Conservation (phyloP, 805 yeast species). For the Brettanomyces anomalus region DNA sequence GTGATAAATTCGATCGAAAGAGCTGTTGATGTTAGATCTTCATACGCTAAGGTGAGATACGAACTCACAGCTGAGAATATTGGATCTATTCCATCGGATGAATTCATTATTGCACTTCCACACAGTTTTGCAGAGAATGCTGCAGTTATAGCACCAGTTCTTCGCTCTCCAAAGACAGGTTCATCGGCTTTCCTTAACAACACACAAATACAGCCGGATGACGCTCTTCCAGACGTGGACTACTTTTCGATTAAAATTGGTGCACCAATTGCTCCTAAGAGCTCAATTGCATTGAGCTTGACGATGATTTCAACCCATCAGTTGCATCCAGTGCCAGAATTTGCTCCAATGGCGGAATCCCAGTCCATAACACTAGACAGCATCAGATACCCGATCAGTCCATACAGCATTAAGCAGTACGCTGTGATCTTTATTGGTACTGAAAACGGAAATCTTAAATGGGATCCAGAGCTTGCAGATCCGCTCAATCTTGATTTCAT, state of each 20-base stretch:
- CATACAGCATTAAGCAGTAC: constrained; percentile 50
- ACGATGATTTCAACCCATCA: constrained; percentile 39
- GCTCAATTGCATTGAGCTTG: constrained; percentile 38
- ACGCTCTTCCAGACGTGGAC: constrained; percentile 6
- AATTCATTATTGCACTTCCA: constrained; percentile 55
- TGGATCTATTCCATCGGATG: constrained; percentile 41
- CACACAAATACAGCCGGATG: constrained; percentile 2
- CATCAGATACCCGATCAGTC: constrained; percentile 43
- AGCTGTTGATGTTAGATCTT: constrained; percentile 51
- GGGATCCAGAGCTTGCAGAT: background rate
- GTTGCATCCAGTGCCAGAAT: constrained; percentile 54
- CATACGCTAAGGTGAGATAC: constrained; percentile 57
- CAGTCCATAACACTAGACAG: constrained; percentile 53
- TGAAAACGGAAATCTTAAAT: constrained; percentile 1
- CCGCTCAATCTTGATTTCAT: constrained; percentile 6
- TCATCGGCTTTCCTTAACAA: constrained; percentile 13
- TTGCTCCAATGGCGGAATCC: constrained; percentile 45
- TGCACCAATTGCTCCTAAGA: constrained; percentile 58
- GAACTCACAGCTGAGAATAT: constrained; percentile 51
- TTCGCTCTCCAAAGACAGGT: constrained; percentile 11
- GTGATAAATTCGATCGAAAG: constrained; percentile 51
- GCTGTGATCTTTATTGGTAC: constrained; percentile 34
- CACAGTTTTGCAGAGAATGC: constrained; percentile 24
- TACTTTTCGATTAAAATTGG: constrained; percentile 48
- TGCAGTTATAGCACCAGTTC: constrained; percentile 18